Evolutionary conservation across 805 yeast species (phyloP), one percentile per base, ranked within the genome.

Genomic region (Wickerhamiella hasegawae): DNA sequence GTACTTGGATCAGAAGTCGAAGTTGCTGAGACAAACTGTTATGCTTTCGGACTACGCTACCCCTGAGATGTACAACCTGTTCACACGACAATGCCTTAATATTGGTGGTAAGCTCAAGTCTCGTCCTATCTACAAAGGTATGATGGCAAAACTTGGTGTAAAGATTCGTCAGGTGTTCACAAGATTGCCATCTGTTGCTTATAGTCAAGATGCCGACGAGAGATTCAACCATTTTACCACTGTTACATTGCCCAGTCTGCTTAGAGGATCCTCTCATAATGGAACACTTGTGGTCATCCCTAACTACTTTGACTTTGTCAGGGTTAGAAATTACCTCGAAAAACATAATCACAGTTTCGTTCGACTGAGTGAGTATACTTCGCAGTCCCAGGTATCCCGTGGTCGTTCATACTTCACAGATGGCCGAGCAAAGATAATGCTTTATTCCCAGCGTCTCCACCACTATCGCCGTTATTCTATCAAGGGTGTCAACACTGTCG

Each of bases 371-470:
- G 98, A 90, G 57, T 90, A 90, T 57, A 67, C 92, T 2, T 56
- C 71, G 1, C 78, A 72, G 43, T 63, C 78, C n/a, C 76, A 78
- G 38, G 53, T 82, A 23, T 71, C 83, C 1, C 65, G 82, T 32
- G 70, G 75, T 15, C 66, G 97, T 44, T 67, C 81, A 5, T 58
- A 66, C 26, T 90, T 90, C 51, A 70, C 68, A 22, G 65, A 70
- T 28, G 71, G 73, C 2, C 66, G 74, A 37, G 59, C 63, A 21
- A 76, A 79, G 47, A 66, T 87, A 19, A 53, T 90, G 60, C 57
- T 90, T n/a, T 87, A 87, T 57, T 81, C 96, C 0, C 97, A 87
- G 49, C 76, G 98, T 65, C 62, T 87, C 52, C 97, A 90, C 55
- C 90, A 82, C 52, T 90, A 75, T 61, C 71, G 94, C 44, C 67